phyloP scores from a whole-genome alignment of 345 rosid species.

The Turnera subulata region DNA sequence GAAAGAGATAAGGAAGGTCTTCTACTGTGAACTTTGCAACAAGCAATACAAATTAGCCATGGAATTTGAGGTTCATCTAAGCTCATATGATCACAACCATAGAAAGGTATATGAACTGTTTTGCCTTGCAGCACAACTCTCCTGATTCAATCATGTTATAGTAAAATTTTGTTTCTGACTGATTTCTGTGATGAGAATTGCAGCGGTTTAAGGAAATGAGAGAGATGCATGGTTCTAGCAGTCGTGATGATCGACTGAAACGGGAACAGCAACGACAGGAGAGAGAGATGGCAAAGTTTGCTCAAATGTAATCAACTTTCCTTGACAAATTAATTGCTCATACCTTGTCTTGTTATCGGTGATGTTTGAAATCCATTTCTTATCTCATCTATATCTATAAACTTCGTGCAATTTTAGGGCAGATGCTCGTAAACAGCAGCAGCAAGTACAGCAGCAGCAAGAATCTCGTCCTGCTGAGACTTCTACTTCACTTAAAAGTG shows the following conservation, averaged over 20 bases:
- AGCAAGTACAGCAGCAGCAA: conserved; percentile 48
- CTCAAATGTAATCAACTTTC: conserved; percentile 33
- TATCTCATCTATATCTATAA: background rate
- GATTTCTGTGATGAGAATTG: conserved; percentile 14
- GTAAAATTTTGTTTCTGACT: background rate
- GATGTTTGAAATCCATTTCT: background rate
- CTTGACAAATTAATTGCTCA: background rate
- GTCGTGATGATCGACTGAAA: conserved; percentile 91
- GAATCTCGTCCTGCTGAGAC: conserved; percentile 40
- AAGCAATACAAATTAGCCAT: conserved; percentile 93
- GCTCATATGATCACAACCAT: conserved; percentile 98
- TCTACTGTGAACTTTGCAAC: conserved; percentile 92
- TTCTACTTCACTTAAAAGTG: conserved; percentile 28
- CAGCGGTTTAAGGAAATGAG: conserved; percentile 97
- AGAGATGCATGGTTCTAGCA: conserved; percentile 79
- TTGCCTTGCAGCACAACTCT: no score
- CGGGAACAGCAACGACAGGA: conserved; percentile 87
- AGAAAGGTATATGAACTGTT: conserved; percentile 56
- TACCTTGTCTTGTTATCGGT: background rate
- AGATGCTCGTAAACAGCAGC: conserved; percentile 61
- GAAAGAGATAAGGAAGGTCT: conserved; percentile 86
- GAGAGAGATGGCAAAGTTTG: conserved; percentile 87
- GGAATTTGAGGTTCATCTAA: conserved; percentile 93
- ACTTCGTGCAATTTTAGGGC: conserved; percentile 43
- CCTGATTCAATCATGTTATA: no score